These are phyloP conservation scores for Cladorrhinum sp. DNA, from an alignment of 2,329 filamentous ascomycete species.

Conservation along the genomic window DNA sequence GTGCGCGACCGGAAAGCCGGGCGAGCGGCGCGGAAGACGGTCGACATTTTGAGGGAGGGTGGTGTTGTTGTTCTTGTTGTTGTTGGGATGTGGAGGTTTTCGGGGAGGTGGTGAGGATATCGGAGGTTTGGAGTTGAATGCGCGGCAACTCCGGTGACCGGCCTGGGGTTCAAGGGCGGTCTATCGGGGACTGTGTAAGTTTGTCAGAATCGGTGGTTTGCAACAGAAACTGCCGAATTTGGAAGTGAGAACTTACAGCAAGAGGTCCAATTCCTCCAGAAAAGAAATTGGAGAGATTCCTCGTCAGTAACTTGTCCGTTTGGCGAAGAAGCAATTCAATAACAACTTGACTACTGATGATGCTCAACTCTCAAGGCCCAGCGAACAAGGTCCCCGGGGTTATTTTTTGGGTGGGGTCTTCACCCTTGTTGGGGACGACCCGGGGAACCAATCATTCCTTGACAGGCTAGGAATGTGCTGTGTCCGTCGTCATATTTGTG, in stretches of 20 bases:
- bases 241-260: not conserved
- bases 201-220: not conserved
- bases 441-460: not conserved
- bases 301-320: too few species aligned
- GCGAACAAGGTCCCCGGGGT: not conserved
- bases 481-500: not conserved
- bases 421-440: not conserved
- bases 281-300: not conserved
- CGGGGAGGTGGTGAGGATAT: not conserved
- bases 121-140: not conserved
- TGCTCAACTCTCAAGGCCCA: not conserved
- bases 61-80: slow-evolving; percentile 6
- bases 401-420: not conserved
- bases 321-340: slow-evolving; percentile 6
- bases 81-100: not conserved
- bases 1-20: slow-evolving; percentile 53
- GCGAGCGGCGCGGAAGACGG: slow-evolving; percentile 49
- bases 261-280: not conserved
- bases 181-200: not conserved
- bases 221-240: not conserved
- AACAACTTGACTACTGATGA: slow-evolving; percentile 9
- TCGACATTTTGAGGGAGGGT: slow-evolving; percentile 24
- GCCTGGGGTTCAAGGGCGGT: not conserved
- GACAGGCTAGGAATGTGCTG: not conserved
- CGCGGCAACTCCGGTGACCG: not conserved